Percentiles rank a stretch among this genome's conserved stretches.
Conservation (phyloP, 2,329 filamentous ascomycete species). For the Neoarthrinium moseri region DNA sequence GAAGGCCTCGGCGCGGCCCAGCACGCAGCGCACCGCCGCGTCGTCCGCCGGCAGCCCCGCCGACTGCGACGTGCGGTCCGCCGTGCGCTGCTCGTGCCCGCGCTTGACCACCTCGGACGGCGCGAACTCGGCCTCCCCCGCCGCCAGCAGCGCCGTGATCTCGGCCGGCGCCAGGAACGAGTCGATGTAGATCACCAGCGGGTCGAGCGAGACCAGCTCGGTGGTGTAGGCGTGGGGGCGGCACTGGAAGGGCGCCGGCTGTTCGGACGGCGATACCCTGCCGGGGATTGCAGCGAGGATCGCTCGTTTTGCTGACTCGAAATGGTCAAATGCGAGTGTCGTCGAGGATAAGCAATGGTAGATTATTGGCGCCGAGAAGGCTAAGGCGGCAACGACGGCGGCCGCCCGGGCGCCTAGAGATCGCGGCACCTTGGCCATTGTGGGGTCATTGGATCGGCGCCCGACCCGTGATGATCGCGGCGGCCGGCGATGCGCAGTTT, state of each 20-base stretch:
- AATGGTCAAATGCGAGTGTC: too few species aligned
- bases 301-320: too few species aligned
- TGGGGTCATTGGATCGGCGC: too few species aligned
- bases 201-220: constrained; percentile 34
- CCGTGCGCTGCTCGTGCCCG: constrained; percentile 24
- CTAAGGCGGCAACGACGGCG: constrained; percentile 10
- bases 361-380: constrained; percentile 11
- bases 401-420: constrained; percentile 5
- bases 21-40: constrained; percentile 30
- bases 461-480: too few species aligned
- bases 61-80: constrained; percentile 32
- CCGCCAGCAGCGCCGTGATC: constrained; percentile 25
- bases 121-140: constrained; percentile 29
- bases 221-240: constrained; percentile 29
- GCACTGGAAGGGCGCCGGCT: constrained; percentile 31
- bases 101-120: constrained; percentile 30
- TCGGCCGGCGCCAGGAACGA: constrained; percentile 29
- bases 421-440: too few species aligned
- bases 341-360: constrained; percentile 9
- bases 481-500: too few species aligned
- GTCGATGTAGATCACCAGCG: constrained; percentile 38
- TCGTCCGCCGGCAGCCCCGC: constrained; percentile 30
- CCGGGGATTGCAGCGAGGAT: too few species aligned
- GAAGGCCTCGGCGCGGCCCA: constrained; percentile 27
- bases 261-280: too few species aligned